Percentiles rank a stretch among this genome's conserved stretches.
Conservation (phyloP, 2,329 filamentous ascomycete species). For the Ophiostoma sp. region DNA sequence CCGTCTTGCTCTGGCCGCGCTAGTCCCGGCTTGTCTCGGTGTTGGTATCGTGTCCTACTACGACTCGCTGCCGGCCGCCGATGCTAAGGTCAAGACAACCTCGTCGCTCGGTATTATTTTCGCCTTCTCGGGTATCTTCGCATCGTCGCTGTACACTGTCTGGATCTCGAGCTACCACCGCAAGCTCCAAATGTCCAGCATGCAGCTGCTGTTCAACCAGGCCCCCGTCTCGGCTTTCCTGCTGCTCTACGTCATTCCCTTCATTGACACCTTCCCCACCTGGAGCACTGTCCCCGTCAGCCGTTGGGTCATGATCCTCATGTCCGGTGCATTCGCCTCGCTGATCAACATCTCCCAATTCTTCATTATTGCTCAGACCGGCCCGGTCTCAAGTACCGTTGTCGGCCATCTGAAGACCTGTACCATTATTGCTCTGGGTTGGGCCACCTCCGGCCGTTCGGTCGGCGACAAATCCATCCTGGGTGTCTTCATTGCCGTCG, state of each 20-base stretch:
- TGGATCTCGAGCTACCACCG: conserved; percentile 68
- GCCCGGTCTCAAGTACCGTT: conserved; percentile 64
- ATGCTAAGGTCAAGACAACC: conserved; percentile 55
- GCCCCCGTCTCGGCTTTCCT: conserved; percentile 63
- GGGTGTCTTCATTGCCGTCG: conserved; percentile 57
- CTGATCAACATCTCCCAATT: conserved; percentile 66
- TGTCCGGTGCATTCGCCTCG: conserved; percentile 64
- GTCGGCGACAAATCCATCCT: conserved; percentile 57
- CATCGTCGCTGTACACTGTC: conserved; percentile 67
- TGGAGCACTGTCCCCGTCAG: conserved; percentile 53
- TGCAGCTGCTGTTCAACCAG: conserved; percentile 70
- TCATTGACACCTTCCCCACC: conserved; percentile 62
- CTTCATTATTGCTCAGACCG: conserved; percentile 62
- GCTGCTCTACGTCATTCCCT: conserved; percentile 65
- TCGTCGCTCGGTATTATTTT: conserved; percentile 62
- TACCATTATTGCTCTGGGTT: conserved; percentile 64
- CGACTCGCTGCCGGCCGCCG: conserved; percentile 56
- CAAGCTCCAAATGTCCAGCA: conserved; percentile 65
- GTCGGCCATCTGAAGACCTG: conserved; percentile 68
- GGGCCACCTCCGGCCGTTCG: conserved; percentile 57
- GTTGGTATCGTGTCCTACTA: conserved; percentile 69
- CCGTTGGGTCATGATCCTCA: conserved; percentile 59
- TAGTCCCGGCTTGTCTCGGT: conserved; percentile 63
- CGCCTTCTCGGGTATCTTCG: conserved; percentile 63
- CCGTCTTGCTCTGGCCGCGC: conserved; percentile 51